These are phyloP conservation scores for Helenozyma baotianmanensis DNA, from an alignment of 805 yeast genomes.

Conservation along the genomic window DNA sequence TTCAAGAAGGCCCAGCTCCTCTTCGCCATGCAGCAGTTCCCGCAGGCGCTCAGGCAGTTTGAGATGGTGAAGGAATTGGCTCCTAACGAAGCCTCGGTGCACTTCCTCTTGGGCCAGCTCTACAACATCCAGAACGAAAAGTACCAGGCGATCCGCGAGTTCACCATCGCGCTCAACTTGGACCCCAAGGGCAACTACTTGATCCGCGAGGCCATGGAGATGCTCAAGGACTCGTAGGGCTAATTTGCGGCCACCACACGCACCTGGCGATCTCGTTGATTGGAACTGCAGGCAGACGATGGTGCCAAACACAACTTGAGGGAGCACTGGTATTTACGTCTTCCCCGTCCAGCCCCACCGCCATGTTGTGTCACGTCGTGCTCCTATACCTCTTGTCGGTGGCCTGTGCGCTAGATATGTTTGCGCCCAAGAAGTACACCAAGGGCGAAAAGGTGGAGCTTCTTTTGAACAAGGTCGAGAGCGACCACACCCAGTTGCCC, in stretches of 20 bases:
- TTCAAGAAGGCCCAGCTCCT: conserved; percentile 85
- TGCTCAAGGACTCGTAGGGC: conserved; percentile 20
- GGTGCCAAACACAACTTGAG: background rate
- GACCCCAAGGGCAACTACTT: conserved; percentile 91
- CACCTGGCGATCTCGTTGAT: background rate
- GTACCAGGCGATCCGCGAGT: conserved; percentile 75
- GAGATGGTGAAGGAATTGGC: conserved; percentile 70
- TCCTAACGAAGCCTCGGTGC: conserved; percentile 94
- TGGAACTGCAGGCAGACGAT: background rate
- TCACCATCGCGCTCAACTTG: conserved; percentile 81
- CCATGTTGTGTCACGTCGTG: conserved; percentile 8
- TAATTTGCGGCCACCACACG: background rate
- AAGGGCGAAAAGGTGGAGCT: conserved; percentile 62
- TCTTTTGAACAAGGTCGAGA: conserved; percentile 71
- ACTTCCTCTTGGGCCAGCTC: conserved; percentile 80
- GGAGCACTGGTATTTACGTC: background rate
- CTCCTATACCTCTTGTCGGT: conserved; percentile 4
- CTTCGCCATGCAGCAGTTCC: conserved; percentile 64
- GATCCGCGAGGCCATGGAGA: conserved; percentile 78
- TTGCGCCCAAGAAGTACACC: conserved; percentile 36
- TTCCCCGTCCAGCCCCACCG: background rate
- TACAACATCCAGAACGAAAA: conserved; percentile 73
- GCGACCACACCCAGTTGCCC: conserved; percentile 73
- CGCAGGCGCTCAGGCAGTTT: conserved; percentile 69
- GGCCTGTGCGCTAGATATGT: conserved; percentile 12